Base-by-base conservation (phyloP, 345 rosid species). In the Microcos paniculata region DNA sequence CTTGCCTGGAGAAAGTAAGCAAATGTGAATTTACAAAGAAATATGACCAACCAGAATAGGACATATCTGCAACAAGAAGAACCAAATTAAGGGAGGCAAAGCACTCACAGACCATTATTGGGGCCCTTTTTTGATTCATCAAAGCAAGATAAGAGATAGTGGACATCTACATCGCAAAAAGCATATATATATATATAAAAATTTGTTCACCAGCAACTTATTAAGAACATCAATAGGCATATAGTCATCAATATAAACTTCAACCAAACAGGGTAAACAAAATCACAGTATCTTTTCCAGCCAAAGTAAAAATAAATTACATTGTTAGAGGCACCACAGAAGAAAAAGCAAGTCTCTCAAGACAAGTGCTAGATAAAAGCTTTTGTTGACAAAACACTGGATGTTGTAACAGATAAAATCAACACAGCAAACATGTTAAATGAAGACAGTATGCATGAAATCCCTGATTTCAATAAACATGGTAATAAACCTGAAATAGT, bases 1-100 rank as follows among this genome's bases (percentile, higher is more conserved):
- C 96, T 92, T 90, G 80, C 99, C 97, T 96, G 98, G 84, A 96
- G 97, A 87, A 96, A 96, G 87, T 96, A 96, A 14, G 99, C 89
- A 82, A 96, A 96, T 62, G 89, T 82, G 80, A 93, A 96, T 84
- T 93, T 96, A 92, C 96, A 85, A 23, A 69, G 85, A 79, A 93
- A 85, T 82, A 96, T 87, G 79, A 96, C 85, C 91, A 92, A 71
- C 99, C 99, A 96, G 87, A 79, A 96, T n/a, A 84, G 77, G 80
- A 96, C 99, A 84, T 93, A 96, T 81, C 99, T 96, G 91, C 78
- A 87, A 70, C 21, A 59, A 23, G 38, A 62, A 26, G 67, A 65
- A 58, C 55, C 24, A 62, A 56, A 66, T 12, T 1, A 26, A 64
- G 53, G 49, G 52, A 8, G 10, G 38, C 42, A 61, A 30, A 6